Conservation (phyloP, 2,329 filamentous ascomycete genomes). For the Xylariales sp. region DNA sequence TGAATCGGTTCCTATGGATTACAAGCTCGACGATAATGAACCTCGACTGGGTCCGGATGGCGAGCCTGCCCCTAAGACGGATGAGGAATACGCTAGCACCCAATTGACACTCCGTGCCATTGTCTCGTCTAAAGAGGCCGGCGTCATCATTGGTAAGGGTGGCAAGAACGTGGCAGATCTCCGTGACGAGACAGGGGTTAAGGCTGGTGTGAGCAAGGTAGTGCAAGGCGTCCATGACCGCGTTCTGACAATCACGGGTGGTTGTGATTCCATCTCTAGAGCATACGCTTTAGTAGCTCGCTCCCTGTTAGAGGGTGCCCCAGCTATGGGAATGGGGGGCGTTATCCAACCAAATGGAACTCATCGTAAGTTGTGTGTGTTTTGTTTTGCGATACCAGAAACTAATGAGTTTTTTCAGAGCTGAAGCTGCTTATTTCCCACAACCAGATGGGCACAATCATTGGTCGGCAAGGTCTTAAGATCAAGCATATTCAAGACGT, state of each 20-base stretch:
- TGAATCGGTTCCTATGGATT: slow-evolving; percentile 70
- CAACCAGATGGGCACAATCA: slow-evolving; percentile 99
- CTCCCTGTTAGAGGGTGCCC: slow-evolving; percentile 90
- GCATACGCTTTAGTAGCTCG: slow-evolving; percentile 95
- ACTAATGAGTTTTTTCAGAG: slow-evolving; percentile 65
- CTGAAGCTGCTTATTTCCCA: slow-evolving; percentile 98
- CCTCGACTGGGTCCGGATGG: slow-evolving; percentile 75
- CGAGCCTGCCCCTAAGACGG: slow-evolving; percentile 86
- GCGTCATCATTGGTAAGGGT: slow-evolving; percentile 98
- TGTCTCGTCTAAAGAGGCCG: slow-evolving; percentile 98
- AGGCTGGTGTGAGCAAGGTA: slow-evolving; percentile 98
- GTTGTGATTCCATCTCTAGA: slow-evolving; percentile 87
- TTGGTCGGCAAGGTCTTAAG: slow-evolving; percentile 94
- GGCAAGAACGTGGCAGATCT: slow-evolving; percentile 98
- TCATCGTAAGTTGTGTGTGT: slow-evolving; percentile 76
- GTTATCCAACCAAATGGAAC: slow-evolving; percentile 88
- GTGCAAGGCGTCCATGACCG: slow-evolving; percentile 97
- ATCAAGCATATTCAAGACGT: slow-evolving; percentile 99
- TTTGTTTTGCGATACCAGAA: neutral
- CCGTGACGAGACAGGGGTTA: slow-evolving; percentile 96
- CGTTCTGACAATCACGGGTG: slow-evolving; percentile 93
- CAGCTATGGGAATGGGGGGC: slow-evolving; percentile 95
- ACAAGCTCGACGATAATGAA: slow-evolving; percentile 72
- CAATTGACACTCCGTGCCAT: slow-evolving; percentile 96
- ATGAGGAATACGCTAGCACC: slow-evolving; percentile 94